Evolutionary conservation across 768 basidiomycete species (phyloP), one percentile per base, ranked within the genome.

Genomic region (Mycena pura): DNA sequence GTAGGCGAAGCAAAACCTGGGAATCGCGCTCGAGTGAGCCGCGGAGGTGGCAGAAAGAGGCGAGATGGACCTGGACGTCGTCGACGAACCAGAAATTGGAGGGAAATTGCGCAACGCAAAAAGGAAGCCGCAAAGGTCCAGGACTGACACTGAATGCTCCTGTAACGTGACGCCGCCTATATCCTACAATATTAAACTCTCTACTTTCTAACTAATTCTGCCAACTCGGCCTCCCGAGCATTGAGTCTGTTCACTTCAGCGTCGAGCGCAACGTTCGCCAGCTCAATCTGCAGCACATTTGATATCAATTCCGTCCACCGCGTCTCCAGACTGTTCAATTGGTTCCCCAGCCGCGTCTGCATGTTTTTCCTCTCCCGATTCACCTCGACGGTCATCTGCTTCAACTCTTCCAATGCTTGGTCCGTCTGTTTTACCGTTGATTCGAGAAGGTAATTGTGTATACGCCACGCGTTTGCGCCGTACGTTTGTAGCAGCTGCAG

Each of bases 221-320:
- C 80, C 47, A 92, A 78, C 68, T 91, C 90, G 4, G 79, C 84
- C 72, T 90, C 89, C 62, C 75, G 82, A 60, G 76, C 77, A 66
- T 82, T 80, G 51, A 93, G 74, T 36, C 81, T 76, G 44, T 82
- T 84, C 46, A 97, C 81, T 69, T 97, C 94, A 6, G 80, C 87
- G 67, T 95, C 94, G 73, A 97, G 74, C 25, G 94, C 93, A 39
- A 89, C 83, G 72, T 95, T 96, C 17, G 95, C 96, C 87, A 99
- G 88, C 81, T 97, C 96, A 65, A 97, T 91, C 76, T 98, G 96
- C 59, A 98, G 77, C 43, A 96, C 91, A 69, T 77, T 90, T 53
- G 93, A 95, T 56, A 99, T 89, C 45, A 98, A 80, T 75, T 95
- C 93, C 21, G 93, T 96, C 96, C 96, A 99, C 63, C 89, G 84